Evolutionary conservation across 1,284 basidiomycete species (phyloP).

Genomic region (Porogramme epimiltina): DNA sequence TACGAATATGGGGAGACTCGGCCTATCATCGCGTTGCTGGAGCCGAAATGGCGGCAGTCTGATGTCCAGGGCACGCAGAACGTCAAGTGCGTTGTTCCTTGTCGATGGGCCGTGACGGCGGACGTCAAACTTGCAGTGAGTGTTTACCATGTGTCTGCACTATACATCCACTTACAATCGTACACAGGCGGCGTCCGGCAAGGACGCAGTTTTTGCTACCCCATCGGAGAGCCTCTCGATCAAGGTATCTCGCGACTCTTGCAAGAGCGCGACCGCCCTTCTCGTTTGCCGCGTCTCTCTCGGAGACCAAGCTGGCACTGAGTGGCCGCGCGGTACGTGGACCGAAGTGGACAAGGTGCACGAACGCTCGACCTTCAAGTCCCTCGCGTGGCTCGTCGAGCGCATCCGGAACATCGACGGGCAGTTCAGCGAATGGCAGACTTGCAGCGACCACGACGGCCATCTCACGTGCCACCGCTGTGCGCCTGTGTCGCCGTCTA

Average conservation of each 20-base stretch:
- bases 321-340: constrained; percentile 81
- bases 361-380: constrained; percentile 79
- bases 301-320: constrained; percentile 61
- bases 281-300: constrained; percentile 79
- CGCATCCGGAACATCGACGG: constrained; percentile 76
- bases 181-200: constrained; percentile 50
- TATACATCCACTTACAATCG: no score
- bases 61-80: constrained; percentile 46
- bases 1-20: constrained; percentile 82
- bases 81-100: constrained; percentile 61
- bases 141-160: no score
- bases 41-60: constrained; percentile 78
- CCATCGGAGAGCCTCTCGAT: constrained; percentile 60
- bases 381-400: constrained; percentile 86
- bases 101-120: constrained; percentile 60
- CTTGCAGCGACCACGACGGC: constrained; percentile 41
- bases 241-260: constrained; percentile 59
- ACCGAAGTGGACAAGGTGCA: constrained; percentile 83
- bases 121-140: constrained; percentile 55
- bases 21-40: constrained; percentile 72
- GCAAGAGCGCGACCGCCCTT: constrained; percentile 74
- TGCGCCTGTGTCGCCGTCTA: constrained; percentile 74
- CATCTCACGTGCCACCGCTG: constrained; percentile 68
- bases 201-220: constrained; percentile 67
- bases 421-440: constrained; percentile 63